Evolutionary conservation across 1,284 basidiomycete species (phyloP), one percentile per base, ranked within the genome.

Genomic region (Malassezia arunalokei): DNA sequence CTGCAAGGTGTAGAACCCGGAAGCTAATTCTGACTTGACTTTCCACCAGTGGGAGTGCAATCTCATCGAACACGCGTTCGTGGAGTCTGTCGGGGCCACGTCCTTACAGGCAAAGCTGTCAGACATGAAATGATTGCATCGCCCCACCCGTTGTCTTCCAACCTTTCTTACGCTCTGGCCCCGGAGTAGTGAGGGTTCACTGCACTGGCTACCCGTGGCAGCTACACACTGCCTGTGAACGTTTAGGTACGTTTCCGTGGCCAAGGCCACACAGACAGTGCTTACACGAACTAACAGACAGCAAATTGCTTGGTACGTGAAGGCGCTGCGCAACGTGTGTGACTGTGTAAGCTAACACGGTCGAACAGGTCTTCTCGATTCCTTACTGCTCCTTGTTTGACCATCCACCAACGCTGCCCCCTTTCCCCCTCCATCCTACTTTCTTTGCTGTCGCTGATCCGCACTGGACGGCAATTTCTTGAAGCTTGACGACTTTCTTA

Each of bases 1-100:
- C 37, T 47, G 44, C 44, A 39, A 47, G 35, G 35, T 44, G 43
- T 44, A 44, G 43, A 44, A 33, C 14, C 15, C 28, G 8, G n/a
- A 35, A 3, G 15, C 15, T 11, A 3, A 35, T 11, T 35, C n/a
- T 47, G 28, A 37, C 28, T 38, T 39, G 44, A 47, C 24, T 29
- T 38, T 32, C 27, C 17, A 47, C 44, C 14, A 38, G 8, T 14
- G 33, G 15, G 20, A 30, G 15, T 4, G 24, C 27, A 32, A 20
- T 32, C 31, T 31, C 29, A 8, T 31, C 27, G 14, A 20, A 11
- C 8, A 20, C 31, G 8, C 33, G 17, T 44, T 29, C 27, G 31
- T 44, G 43, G 43, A 44, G 20, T 44, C 43, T 44, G 43, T 44
- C 20, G 11, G 33, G 43, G 43, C 29, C 17, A 20, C 20, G 31